Evolutionary conservation across 306 rosid species (phyloP), one percentile per base, ranked within the genome.

Genomic region (Echinosophora koreensis): DNA sequence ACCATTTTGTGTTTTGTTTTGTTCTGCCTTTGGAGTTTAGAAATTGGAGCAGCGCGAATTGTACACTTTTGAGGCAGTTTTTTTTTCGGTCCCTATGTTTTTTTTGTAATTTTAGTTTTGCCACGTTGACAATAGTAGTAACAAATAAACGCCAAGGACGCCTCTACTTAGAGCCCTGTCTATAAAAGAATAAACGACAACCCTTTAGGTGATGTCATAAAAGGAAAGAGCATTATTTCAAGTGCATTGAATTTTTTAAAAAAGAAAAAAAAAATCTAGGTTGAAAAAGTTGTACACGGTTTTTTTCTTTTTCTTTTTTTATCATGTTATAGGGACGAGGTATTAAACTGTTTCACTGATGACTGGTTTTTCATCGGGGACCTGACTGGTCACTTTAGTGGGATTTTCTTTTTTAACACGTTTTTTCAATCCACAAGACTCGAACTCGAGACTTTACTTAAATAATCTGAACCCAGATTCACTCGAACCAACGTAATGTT

Each of bases 141-240:
- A 41, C 28, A 39, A 73, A 73, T 44, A 22, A 15, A 52, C 6
- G 49, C 42, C 8, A 39, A 54, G 32, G 30, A 18, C 51, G 60
- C 52, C 44, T 46, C 70, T 17, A 69, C 47, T 28, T 64, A 18
- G 44, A 54, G 32, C 52, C 18, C 5, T 35, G 9, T 51, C 57
- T 67, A 54, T 74, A 74, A 69, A 54, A 15, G 69, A 16, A 51
- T 15, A 67, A 70, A 75, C 80, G 80, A 78, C 78, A 83, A 69
- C 27, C 37, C 2, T n/a, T n/a, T 39, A 12, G 6, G 70, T 27
- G 42, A 8, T 60, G 27, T 69, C 77, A 34, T 79, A 39, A 68
- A 60, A 5, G 74, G 74, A 60, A 59, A 60, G 7, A 30, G 6
- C 73, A 66, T 32, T 18, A 4, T 57, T 14, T 63, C 14, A 13